Percentiles rank a stretch among this genome's conserved stretches.
Conservation (phyloP, 2,329 filamentous ascomycete species). For the Ophioceras dolichostomum region DNA sequence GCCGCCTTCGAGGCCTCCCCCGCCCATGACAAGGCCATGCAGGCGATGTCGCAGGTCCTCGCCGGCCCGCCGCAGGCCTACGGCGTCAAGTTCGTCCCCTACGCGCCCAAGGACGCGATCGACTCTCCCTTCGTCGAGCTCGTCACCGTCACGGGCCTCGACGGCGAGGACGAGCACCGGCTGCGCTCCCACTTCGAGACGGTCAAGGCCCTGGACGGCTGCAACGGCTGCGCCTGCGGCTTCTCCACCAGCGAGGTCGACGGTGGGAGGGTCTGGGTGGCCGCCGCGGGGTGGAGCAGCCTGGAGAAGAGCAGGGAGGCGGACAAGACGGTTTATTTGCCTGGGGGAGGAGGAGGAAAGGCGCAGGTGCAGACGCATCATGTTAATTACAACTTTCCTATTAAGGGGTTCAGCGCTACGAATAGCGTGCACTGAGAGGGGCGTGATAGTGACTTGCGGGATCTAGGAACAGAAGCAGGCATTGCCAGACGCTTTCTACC, state of each 20-base stretch:
- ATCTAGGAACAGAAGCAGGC: too few species aligned
- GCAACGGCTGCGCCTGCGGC: slow-evolving; percentile 13
- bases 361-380: neutral
- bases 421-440: neutral
- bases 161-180: slow-evolving; percentile 20
- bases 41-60: slow-evolving; percentile 9
- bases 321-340: slow-evolving; percentile 8
- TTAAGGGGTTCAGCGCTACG: neutral
- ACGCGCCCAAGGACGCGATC: slow-evolving; percentile 15
- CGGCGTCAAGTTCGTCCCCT: slow-evolving; percentile 14
- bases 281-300: slow-evolving; percentile 12
- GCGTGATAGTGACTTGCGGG: too few species aligned
- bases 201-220: slow-evolving; percentile 10
- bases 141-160: slow-evolving; percentile 27
- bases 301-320: slow-evolving; percentile 12
- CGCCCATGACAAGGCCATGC: slow-evolving; percentile 9
- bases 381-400: neutral
- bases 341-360: slow-evolving; percentile 6
- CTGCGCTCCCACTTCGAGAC: slow-evolving; percentile 10
- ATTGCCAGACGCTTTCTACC: too few species aligned
- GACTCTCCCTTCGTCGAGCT: slow-evolving; percentile 20
- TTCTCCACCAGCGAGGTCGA: slow-evolving; percentile 8
- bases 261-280: slow-evolving; percentile 12
- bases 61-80: slow-evolving; percentile 10
- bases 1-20: slow-evolving; percentile 9